These are phyloP conservation scores for Prototheca stagnorum DNA, from an alignment of 163 green algal species.

Conservation along the genomic window DNA sequence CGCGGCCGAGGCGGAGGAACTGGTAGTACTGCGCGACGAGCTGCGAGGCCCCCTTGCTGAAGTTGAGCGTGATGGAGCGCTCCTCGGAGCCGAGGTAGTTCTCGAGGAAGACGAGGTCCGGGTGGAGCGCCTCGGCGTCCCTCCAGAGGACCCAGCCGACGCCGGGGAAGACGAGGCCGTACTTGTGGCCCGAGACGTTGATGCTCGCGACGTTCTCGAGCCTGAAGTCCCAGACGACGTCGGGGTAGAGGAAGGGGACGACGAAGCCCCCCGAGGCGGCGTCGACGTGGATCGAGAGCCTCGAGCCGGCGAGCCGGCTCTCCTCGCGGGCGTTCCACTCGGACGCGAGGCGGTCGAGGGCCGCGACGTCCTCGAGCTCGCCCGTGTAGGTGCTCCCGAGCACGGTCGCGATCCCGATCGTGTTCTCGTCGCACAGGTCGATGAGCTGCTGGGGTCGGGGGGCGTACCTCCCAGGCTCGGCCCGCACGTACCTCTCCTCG, in stretches of 20 bases:
- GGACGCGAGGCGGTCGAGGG: slow-evolving; percentile 6
- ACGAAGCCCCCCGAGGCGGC: slow-evolving; percentile 27
- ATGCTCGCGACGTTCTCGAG: slow-evolving; percentile 41
- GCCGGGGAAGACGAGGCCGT: slow-evolving; percentile 45
- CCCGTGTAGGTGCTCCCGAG: slow-evolving; percentile 56
- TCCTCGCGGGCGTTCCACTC: background rate
- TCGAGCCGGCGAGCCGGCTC: slow-evolving; percentile 16
- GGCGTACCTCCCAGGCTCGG: slow-evolving; percentile 31
- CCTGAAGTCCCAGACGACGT: slow-evolving; percentile 54
- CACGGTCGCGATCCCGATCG: slow-evolving; percentile 38
- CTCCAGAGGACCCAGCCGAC: slow-evolving; percentile 45
- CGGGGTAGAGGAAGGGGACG: slow-evolving; percentile 34
- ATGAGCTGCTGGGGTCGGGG: slow-evolving; percentile 23
- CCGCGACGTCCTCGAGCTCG: slow-evolving; percentile 45
- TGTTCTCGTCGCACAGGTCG: slow-evolving; percentile 46
- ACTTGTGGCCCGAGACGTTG: slow-evolving; percentile 50
- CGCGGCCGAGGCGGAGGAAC: slow-evolving; percentile 38
- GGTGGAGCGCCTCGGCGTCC: slow-evolving; percentile 23
- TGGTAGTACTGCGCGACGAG: slow-evolving; percentile 43
- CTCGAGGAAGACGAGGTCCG: slow-evolving; percentile 10
- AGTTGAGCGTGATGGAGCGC: slow-evolving; percentile 50
- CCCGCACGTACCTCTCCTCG: slow-evolving; percentile 33
- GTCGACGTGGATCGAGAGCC: slow-evolving; percentile 36
- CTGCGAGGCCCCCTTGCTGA: slow-evolving; percentile 29
- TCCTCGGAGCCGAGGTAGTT: slow-evolving; percentile 34